A percentile compares a stretch with the other conserved stretches of the same genome.
Conservation (phyloP, 1,139 yeast species). For the Magnusiomyces paraingens region DNA sequence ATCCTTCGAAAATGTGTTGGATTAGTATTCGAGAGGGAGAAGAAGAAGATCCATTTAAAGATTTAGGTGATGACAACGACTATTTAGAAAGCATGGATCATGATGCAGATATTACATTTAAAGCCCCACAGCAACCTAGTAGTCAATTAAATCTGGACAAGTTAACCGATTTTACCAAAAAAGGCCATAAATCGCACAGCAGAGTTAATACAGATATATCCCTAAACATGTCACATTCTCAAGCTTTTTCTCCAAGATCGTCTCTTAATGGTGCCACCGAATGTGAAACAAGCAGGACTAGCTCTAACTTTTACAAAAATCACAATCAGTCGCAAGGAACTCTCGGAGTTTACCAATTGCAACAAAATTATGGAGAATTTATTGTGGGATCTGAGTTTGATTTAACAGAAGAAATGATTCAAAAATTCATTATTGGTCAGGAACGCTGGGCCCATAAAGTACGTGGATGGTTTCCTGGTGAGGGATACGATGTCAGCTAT, state of each 20-base stretch:
- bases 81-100: background rate
- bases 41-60: conserved; percentile 14
- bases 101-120: background rate
- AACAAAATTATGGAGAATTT: background rate
- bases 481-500: conserved; percentile 34
- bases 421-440: conserved; percentile 47
- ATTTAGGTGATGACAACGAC: background rate
- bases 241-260: no score
- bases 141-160: no score
- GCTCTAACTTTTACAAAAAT: background rate
- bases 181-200: no score
- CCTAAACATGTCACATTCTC: no score
- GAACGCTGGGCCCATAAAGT: conserved; percentile 44
- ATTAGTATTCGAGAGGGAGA: conserved; percentile 31
- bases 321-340: background rate
- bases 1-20: conserved; percentile 54
- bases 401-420: conserved; percentile 38
- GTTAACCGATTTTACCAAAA: no score
- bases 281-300: background rate
- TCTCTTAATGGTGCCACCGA: no score
- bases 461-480: conserved; percentile 46
- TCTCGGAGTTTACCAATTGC: background rate
- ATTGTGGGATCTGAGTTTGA: conserved; percentile 39
- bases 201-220: no score
- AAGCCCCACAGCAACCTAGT: background rate